Conservation (phyloP, 2,329 filamentous ascomycete species). For the Verticillium albo-atrum region DNA sequence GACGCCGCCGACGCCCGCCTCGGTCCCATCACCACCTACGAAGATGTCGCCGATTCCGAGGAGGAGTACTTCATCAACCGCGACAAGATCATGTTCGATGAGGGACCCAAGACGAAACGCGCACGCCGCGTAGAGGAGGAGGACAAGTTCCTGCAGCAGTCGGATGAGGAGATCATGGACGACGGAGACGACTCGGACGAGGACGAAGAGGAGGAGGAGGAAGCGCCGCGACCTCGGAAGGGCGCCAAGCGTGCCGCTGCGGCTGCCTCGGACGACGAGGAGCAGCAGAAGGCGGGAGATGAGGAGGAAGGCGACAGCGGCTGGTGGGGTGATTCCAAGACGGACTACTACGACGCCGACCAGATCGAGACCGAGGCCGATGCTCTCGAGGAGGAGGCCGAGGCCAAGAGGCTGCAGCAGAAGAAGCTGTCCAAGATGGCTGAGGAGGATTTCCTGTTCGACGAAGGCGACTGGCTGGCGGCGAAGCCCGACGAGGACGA, state of each 20-base stretch:
- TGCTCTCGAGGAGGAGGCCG: slow-evolving; percentile 86
- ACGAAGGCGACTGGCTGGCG: slow-evolving; percentile 79
- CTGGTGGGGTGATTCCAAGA: slow-evolving; percentile 83
- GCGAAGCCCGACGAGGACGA: slow-evolving; percentile 46
- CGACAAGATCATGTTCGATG: slow-evolving; percentile 82
- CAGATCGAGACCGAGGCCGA: slow-evolving; percentile 58
- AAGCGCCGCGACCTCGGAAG: slow-evolving; percentile 23
- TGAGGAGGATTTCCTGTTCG: slow-evolving; percentile 89
- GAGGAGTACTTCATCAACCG: slow-evolving; percentile 88
- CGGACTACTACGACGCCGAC: slow-evolving; percentile 92
- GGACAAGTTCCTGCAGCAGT: slow-evolving; percentile 52
- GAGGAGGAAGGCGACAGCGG: slow-evolving; percentile 56
- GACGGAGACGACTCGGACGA: slow-evolving; percentile 38
- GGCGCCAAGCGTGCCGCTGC: slow-evolving; percentile 31
- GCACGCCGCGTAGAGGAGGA: slow-evolving; percentile 67
- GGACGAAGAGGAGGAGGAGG: slow-evolving; percentile 33
- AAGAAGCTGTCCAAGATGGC: slow-evolving; percentile 88
- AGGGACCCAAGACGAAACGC: slow-evolving; percentile 74
- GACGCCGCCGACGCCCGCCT: slow-evolving; percentile 58
- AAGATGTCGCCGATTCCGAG: slow-evolving; percentile 89
- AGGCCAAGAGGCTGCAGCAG: slow-evolving; percentile 82
- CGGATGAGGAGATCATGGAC: slow-evolving; percentile 58
- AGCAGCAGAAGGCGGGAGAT: slow-evolving; percentile 40
- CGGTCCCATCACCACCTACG: slow-evolving; percentile 57
- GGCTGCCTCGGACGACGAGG: slow-evolving; percentile 58